Evolutionary conservation across 768 basidiomycete species (phyloP).

Genomic region (Tremella mesenterica): DNA sequence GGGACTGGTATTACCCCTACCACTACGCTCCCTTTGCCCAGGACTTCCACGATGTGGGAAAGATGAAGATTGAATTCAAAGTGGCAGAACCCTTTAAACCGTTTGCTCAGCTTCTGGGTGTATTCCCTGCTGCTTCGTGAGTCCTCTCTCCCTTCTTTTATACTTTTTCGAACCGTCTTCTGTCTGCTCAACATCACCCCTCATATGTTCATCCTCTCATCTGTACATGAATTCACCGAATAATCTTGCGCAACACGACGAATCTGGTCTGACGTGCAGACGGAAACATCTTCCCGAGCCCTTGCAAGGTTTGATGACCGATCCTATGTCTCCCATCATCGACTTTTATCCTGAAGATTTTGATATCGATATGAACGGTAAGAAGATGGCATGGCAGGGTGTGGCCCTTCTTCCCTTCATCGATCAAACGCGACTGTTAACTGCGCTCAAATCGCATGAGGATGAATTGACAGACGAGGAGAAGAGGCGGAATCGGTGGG

Average conservation of each 20-base stretch:
- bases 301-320: constrained; percentile 81
- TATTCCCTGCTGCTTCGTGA: constrained; percentile 80
- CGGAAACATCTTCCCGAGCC: constrained; percentile 75
- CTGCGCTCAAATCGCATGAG: constrained; percentile 62
- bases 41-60: constrained; percentile 72
- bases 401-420: constrained; percentile 95
- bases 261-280: constrained; percentile 47
- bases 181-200: neutral
- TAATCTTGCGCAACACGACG: constrained; percentile 1
- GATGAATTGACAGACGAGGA: constrained; percentile 66
- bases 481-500: constrained; percentile 71
- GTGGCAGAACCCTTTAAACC: constrained; percentile 85
- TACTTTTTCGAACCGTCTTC: neutral
- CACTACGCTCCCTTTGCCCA: constrained; percentile 97
- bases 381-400: constrained; percentile 99
- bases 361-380: constrained; percentile 98
- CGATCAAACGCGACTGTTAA: constrained; percentile 69
- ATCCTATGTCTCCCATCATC: constrained; percentile 79
- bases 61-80: constrained; percentile 71
- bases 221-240: neutral
- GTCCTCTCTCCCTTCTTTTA: constrained; percentile 12
- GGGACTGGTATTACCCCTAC: constrained; percentile 99
- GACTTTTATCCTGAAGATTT: constrained; percentile 92
- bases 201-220: neutral
- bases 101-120: constrained; percentile 95